Evolutionary conservation across 2,329 filamentous ascomycete species (phyloP).

Genomic region (Ceratocystis cacaofunesta): DNA sequence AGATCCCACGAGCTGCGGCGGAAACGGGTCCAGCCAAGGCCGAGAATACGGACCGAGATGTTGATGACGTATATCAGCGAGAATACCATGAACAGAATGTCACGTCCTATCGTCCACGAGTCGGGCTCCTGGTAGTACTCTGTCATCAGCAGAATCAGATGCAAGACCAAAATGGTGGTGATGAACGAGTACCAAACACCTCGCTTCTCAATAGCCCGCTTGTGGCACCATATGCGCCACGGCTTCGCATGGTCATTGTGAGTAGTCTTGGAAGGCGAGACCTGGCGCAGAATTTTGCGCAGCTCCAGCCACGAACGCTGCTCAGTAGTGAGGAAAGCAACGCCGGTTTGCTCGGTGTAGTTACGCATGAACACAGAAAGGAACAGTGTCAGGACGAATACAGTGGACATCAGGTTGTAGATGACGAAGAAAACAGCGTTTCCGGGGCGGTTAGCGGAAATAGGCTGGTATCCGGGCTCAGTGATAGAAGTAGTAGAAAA

Average conservation of each 20-base stretch:
- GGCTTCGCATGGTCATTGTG: constrained; percentile 59
- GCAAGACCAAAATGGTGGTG: constrained; percentile 64
- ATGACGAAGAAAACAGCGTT: constrained; percentile 91
- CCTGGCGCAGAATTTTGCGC: constrained; percentile 77
- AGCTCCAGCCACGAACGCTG: constrained; percentile 95
- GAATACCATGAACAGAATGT: constrained; percentile 64
- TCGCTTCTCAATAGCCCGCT: constrained; percentile 81
- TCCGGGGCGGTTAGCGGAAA: constrained; percentile 52
- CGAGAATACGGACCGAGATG: constrained; percentile 67
- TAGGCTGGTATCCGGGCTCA: constrained; percentile 58
- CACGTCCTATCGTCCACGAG: constrained; percentile 57
- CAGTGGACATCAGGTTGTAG: constrained; percentile 90
- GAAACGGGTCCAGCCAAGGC: constrained; percentile 84
- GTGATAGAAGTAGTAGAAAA: constrained; percentile 71
- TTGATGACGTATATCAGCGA: constrained; percentile 73
- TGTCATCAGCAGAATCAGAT: constrained; percentile 66
- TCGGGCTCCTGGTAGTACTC: constrained; percentile 68
- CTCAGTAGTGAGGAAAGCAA: constrained; percentile 87
- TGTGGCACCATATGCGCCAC: constrained; percentile 91
- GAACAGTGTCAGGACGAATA: constrained; percentile 93
- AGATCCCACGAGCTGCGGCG: constrained; percentile 90
- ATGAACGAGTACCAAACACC: constrained; percentile 80
- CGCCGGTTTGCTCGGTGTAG: constrained; percentile 95
- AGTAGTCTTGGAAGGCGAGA: constrained; percentile 86
- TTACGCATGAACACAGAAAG: constrained; percentile 99